Evolutionary conservation across 129 eudicot genomes (phyloP), one percentile per base, ranked within the genome.

Genomic region (Chrysanthemum makinoi): DNA sequence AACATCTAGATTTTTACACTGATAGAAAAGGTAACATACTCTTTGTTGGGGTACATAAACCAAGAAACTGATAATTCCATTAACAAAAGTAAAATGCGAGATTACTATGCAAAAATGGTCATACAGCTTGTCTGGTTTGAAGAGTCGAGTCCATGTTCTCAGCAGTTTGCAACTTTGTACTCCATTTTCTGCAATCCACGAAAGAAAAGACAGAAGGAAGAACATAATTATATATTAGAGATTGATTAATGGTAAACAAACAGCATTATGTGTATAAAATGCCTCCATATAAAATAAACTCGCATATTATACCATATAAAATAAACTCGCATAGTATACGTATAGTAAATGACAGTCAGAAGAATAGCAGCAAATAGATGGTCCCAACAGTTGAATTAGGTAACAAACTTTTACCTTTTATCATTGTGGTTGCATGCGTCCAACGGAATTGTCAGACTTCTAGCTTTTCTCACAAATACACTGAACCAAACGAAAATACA

Each of bases 21-120:
- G 20, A 55, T 6, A 55, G 18, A 12, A 53, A 54, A 44, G 70
- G 16, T 43, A 43, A 65, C 73, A 54, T 55, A 39, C 10, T 39
- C 46, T 39, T 39, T 39, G 3, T 17, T 54, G 24, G 26, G 63
- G 65, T 19, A 67, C 69, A 66, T 18, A 68, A 30, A 58, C 74
- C 48, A 56, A 39, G 14, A 49, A 49, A 19, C 30, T 9, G 13
- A 7, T 16, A 19, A 11, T 11, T 28, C 49, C 54, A 62, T 68
- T 50, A 62, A 24, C 33, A 12, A 12, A 69, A 68, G 74, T 60
- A 35, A 76, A 58, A 49, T 49, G 17, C 59, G 59, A 69, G 63
- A 15, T 28, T 71, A 26, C 82, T 85, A 90, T 0, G 86, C 95
- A 72, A 87, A 77, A 76, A 87, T 83, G 84, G 84, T 83, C 81